These are phyloP conservation scores for Gymnopus androsaceus DNA, from an alignment of 1,284 basidiomycete genomes.

Conservation along the genomic window DNA sequence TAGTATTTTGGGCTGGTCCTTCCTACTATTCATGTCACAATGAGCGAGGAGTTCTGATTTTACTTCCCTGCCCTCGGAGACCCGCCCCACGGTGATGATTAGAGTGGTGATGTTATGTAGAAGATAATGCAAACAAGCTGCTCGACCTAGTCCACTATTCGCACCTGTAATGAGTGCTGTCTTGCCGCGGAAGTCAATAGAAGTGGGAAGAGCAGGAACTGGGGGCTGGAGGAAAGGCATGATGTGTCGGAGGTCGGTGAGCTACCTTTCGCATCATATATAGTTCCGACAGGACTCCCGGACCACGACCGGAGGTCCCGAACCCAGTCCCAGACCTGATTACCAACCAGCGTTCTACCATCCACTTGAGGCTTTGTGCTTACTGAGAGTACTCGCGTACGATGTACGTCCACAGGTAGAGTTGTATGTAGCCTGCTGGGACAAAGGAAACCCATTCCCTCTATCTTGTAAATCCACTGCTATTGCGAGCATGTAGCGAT, in stretches of 20 bases:
- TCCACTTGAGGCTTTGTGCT: no score
- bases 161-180: constrained; percentile 22
- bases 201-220: constrained; percentile 15
- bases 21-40: constrained; percentile 12
- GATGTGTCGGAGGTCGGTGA: not conserved
- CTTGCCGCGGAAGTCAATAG: constrained; percentile 19
- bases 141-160: constrained; percentile 20
- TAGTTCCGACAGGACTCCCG: no score
- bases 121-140: constrained; percentile 17
- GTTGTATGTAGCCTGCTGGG: no score
- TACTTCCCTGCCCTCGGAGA: constrained; percentile 14
- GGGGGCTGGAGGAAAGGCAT: constrained; percentile 20
- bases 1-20: constrained; percentile 16
- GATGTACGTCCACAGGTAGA: no score
- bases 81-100: constrained; percentile 20
- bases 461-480: no score
- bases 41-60: constrained; percentile 19
- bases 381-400: no score
- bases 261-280: not conserved
- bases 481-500: no score
- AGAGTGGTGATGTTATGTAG: constrained; percentile 19
- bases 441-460: no score
- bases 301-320: not conserved
- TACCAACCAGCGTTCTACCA: not conserved
- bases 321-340: not conserved